Evolutionary conservation across 805 yeast species (phyloP).

Genomic region (Isabelozyma rhagii): DNA sequence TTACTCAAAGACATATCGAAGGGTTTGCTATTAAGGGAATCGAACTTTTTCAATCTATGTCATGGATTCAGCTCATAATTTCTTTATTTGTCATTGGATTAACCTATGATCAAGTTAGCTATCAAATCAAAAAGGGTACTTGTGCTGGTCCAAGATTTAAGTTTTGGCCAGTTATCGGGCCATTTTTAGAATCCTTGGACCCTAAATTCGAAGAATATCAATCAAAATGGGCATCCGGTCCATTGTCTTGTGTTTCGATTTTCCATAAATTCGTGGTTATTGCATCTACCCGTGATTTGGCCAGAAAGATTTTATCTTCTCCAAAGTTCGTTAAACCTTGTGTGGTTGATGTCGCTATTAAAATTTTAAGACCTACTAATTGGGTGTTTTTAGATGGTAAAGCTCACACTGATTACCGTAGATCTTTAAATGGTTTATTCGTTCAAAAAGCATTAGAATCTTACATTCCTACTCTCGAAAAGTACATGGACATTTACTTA

Average conservation of each 20-base stretch:
- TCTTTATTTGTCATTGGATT: conserved; percentile 47
- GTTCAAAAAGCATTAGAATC: conserved; percentile 77
- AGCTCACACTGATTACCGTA: conserved; percentile 90
- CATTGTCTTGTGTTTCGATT: conserved; percentile 92
- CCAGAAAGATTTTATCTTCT: conserved; percentile 81
- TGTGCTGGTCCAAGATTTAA: conserved; percentile 90
- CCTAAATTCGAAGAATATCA: conserved; percentile 93
- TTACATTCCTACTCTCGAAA: conserved; percentile 83
- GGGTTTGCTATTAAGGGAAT: conserved; percentile 5
- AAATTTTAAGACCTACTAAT: conserved; percentile 89
- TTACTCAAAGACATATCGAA: not conserved
- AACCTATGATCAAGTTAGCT: conserved; percentile 72
- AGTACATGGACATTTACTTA: conserved; percentile 78
- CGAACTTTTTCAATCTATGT: conserved; percentile 20
- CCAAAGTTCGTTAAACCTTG: conserved; percentile 93
- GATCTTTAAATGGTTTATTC: conserved; percentile 84
- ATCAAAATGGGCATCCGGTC: conserved; percentile 94
- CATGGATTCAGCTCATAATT: conserved; percentile 54
- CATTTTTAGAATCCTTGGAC: conserved; percentile 88
- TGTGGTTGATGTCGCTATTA: conserved; percentile 95
- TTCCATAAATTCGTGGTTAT: conserved; percentile 97
- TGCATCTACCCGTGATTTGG: conserved; percentile 82
- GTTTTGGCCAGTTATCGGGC: conserved; percentile 94
- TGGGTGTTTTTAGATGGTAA: conserved; percentile 98
- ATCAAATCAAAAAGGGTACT: conserved; percentile 75